These are phyloP conservation scores for Aspergillus novofumigatus DNA, from an alignment of 2,329 filamentous ascomycete species.

Conservation along the genomic window DNA sequence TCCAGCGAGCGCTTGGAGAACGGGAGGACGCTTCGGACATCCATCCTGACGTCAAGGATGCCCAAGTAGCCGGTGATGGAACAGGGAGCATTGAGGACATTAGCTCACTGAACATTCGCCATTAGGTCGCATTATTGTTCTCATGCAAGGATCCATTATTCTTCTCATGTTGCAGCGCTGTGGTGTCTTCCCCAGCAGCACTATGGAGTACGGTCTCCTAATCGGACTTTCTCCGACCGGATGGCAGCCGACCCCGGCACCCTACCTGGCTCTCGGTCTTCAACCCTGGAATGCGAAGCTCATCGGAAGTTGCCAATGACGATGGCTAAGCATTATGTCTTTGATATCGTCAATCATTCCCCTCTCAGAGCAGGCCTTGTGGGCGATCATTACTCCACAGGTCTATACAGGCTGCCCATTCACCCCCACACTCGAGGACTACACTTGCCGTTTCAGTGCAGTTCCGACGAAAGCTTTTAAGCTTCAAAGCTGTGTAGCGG, in stretches of 20 bases:
- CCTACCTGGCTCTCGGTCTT: neutral
- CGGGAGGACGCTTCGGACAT: constrained; percentile 28
- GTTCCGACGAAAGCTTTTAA: neutral
- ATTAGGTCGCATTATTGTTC: constrained; percentile 20
- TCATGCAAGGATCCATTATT: neutral
- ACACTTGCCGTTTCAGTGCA: neutral
- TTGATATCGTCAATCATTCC: neutral
- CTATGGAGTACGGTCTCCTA: neutral
- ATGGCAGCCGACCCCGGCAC: neutral
- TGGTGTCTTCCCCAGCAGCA: neutral
- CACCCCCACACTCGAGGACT: constrained; percentile 2
- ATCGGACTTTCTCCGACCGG: constrained; percentile 3
- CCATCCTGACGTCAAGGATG: constrained; percentile 26
- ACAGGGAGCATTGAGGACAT: constrained; percentile 47
- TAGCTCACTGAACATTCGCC: constrained; percentile 38
- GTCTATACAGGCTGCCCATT: neutral
- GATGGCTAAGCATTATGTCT: neutral
- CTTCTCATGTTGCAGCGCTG: neutral
- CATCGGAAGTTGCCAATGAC: neutral
- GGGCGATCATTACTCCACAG: neutral
- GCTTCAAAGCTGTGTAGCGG: neutral
- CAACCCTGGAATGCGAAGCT: neutral
- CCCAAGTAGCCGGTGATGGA: constrained; percentile 29
- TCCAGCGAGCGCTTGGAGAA: constrained; percentile 66
- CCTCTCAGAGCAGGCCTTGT: neutral